A percentile compares a stretch with the other conserved stretches of the same genome.
Evolutionary conservation across 768 basidiomycete species (phyloP).

Genomic region (Paxillus ammoniavirescens): DNA sequence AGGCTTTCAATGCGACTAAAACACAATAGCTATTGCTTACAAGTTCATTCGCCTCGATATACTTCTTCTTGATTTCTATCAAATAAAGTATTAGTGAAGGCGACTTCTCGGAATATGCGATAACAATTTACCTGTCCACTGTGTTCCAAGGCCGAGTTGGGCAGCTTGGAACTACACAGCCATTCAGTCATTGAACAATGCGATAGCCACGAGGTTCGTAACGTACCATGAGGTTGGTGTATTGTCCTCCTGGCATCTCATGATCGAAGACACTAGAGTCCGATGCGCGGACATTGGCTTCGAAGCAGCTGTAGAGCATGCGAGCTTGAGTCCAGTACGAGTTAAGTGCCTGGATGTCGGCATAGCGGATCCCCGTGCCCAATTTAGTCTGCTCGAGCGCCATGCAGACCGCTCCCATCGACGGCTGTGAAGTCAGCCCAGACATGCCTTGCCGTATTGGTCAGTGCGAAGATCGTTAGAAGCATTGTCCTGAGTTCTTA

Average conservation of each 20-base stretch:
- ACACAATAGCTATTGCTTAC: slow-evolving; percentile 43
- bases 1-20: neutral
- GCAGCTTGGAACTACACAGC: slow-evolving; percentile 89
- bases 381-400: slow-evolving; percentile 92
- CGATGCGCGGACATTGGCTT: slow-evolving; percentile 95
- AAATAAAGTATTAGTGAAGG: slow-evolving; percentile 3
- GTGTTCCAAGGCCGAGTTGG: slow-evolving; percentile 94
- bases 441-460: slow-evolving; percentile 75
- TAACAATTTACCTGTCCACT: slow-evolving; percentile 73
- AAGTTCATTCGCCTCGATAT: slow-evolving; percentile 95
- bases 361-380: slow-evolving; percentile 95
- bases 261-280: slow-evolving; percentile 99
- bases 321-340: slow-evolving; percentile 98
- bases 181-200: slow-evolving; percentile 19
- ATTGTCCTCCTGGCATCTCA: slow-evolving; percentile 99
- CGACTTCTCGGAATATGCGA: slow-evolving; percentile 7
- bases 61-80: slow-evolving; percentile 94
- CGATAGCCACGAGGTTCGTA: slow-evolving; percentile 7
- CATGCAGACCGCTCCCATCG: slow-evolving; percentile 96
- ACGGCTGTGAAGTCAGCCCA: slow-evolving; percentile 95
- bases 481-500: slow-evolving; percentile 38
- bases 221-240: slow-evolving; percentile 87
- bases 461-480: slow-evolving; percentile 8
- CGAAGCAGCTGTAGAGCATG: slow-evolving; percentile 93
- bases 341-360: slow-evolving; percentile 96